Percentiles rank a stretch among this genome's conserved stretches.
These are phyloP conservation scores for Colletotrichum eremochloae DNA, from an alignment of 2,329 filamentous ascomycete species.

Conservation along the genomic window DNA sequence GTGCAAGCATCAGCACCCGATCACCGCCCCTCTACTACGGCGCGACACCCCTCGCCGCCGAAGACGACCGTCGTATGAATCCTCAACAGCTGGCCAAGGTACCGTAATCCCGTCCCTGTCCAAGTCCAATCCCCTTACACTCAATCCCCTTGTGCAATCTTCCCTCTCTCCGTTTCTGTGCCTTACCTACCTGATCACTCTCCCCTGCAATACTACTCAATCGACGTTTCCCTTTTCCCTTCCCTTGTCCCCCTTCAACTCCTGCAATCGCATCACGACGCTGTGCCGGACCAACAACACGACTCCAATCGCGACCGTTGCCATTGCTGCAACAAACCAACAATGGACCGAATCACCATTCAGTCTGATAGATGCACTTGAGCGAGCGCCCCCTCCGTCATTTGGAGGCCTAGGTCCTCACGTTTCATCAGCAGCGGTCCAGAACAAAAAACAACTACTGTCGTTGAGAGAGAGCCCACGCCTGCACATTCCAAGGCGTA, in stretches of 20 bases:
- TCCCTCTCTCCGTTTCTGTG: not conserved
- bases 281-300: constrained; percentile 21
- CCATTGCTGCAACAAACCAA: constrained; percentile 1
- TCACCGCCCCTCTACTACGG: constrained; percentile 47
- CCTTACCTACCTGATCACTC: constrained; percentile 10
- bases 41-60: constrained; percentile 53
- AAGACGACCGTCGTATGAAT: constrained; percentile 60
- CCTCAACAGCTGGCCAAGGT: constrained; percentile 59
- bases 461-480: constrained; percentile 6
- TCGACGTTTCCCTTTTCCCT: constrained; percentile 36
- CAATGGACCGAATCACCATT: constrained; percentile 17
- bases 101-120: constrained; percentile 43
- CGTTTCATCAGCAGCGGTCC: constrained; percentile 1
- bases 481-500: not conserved
- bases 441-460: constrained; percentile 5
- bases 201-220: constrained; percentile 36
- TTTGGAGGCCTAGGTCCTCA: constrained; percentile 1
- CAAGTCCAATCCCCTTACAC: not conserved
- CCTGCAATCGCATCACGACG: constrained; percentile 24
- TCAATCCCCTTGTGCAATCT: constrained; percentile 7
- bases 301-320: constrained; percentile 4
- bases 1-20: constrained; percentile 47
- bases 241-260: constrained; percentile 38
- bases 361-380: constrained; percentile 20
- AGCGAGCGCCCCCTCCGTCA: constrained; percentile 4